These are phyloP conservation scores for Leccinum longicurvipes DNA, from an alignment of 768 basidiomycete genomes.

Conservation along the genomic window DNA sequence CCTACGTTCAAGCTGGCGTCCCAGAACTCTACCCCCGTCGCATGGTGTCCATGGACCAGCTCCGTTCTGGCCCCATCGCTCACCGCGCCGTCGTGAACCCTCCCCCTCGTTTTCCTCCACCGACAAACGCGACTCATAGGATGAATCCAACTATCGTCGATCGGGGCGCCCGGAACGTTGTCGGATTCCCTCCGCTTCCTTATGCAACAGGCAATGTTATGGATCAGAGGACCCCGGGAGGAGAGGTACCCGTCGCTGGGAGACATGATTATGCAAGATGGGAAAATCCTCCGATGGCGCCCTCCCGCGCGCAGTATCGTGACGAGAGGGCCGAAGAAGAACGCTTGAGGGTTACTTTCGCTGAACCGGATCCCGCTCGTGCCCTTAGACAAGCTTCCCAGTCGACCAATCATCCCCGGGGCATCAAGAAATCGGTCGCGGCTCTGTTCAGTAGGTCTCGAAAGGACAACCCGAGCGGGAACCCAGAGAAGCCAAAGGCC, in stretches of 20 bases:
- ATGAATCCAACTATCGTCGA: not conserved
- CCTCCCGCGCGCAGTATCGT: not conserved
- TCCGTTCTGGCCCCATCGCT: not conserved
- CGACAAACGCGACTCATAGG: not conserved
- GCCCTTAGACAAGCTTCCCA: constrained; percentile 10
- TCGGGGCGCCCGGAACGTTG: not conserved
- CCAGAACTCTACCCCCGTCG: constrained; percentile 5
- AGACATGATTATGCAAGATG: constrained; percentile 3
- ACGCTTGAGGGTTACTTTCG: constrained; percentile 5
- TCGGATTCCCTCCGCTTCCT: constrained; percentile 15
- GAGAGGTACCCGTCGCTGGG: not conserved
- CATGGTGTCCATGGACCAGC: constrained; percentile 9
- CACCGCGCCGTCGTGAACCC: not conserved
- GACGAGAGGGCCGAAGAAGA: not conserved
- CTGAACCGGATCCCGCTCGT: not conserved
- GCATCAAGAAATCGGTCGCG: constrained; percentile 1
- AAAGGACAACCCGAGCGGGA: not conserved
- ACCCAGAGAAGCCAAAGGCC: constrained; percentile 2
- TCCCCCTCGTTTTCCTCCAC: not conserved
- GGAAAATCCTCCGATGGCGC: not conserved
- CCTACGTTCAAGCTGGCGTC: constrained; percentile 5
- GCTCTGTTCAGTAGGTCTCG: constrained; percentile 1
- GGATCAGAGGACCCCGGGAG: not conserved
- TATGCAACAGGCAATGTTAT: constrained; percentile 14
- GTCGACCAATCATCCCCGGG: constrained; percentile 3